Base-by-base conservation (phyloP, 2,329 filamentous ascomycete genomes). In the Elsinoe perseae region DNA sequence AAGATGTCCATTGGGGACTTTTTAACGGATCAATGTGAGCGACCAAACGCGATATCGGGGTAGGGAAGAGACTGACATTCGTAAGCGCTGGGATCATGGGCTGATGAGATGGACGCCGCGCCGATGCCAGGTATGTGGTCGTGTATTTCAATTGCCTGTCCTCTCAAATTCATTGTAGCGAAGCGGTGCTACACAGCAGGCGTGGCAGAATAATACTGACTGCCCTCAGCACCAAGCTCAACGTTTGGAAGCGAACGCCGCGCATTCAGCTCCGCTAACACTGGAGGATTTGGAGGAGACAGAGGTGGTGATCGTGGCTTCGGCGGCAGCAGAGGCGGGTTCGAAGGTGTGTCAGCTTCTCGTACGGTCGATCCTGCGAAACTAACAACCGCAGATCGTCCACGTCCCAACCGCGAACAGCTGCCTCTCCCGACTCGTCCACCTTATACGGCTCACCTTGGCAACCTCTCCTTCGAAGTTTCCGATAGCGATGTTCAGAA, bases 1-100 rank as follows among this genome's bases (percentile, higher is more conserved):
- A 98, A 95, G 81, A 92, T 98, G 87, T 89, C 88, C 79, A 85
- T 97, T 71, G 89, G 89, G 80, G 88, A 89, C 76, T 98, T 98
- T 82, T 82, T 98, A 80, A 81, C 81, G 71, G 89, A 96, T 74
- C 82, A 89, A 75, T 85, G 92, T 96, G 81, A 75, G 89, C 60
- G 59, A 62, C 53, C 32, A 54, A 60, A 63, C 61, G 46, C 10
- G 7, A 21, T 34, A 28, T 38, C 30, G 61, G 59, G 62, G 12
- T 58, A 59, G 59, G 27, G 62, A 54, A 58, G 57, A 59, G 53
- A 66, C 68, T 70, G 61, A 68, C 65, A 34, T 58, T 46, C 59
- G 57, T 59, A 68, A 87, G 84, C 81, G 67, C 80, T 85, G 69
- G 90, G 92, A 70, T 97, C 93, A 65, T 98, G 93, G 93, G 93